These are phyloP conservation scores for Phytophthora ohioensis DNA, from an alignment of 352 stramenopile species.

Conservation along the genomic window DNA sequence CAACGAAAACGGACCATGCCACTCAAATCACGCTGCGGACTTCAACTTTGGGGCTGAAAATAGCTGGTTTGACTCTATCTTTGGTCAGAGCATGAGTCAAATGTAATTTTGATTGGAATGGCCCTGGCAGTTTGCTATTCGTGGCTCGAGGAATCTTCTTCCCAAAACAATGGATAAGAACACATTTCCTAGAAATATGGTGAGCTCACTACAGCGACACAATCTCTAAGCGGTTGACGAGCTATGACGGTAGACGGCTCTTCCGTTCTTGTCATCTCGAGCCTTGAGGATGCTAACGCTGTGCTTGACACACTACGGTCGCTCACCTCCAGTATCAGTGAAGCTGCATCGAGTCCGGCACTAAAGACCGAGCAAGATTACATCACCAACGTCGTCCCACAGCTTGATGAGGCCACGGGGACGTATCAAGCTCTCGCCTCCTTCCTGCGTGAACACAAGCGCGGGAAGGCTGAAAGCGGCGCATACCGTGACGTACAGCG, in stretches of 20 bases:
- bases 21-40: conserved; percentile 4
- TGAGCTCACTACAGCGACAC: neutral
- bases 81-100: neutral
- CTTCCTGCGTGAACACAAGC: conserved; percentile 73
- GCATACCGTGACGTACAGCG: conserved; percentile 65
- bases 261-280: conserved; percentile 37
- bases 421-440: conserved; percentile 71
- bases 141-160: neutral
- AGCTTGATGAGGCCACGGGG: conserved; percentile 61
- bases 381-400: conserved; percentile 47
- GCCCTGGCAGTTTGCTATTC: conserved; percentile 7
- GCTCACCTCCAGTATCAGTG: conserved; percentile 51
- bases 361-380: conserved; percentile 72
- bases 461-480: conserved; percentile 54
- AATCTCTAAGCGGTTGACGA: conserved; percentile 9
- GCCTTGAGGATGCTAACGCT: conserved; percentile 53
- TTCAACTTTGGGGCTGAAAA: neutral
- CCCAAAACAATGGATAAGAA: no score
- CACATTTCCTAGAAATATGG: neutral
- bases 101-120: neutral
- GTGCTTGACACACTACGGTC: conserved; percentile 45
- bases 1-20: conserved; percentile 20
- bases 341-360: conserved; percentile 42
- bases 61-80: conserved; percentile 18
- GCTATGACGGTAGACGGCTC: conserved; percentile 14